Evolutionary conservation across 2,329 filamentous ascomycete genomes (phyloP).

Genomic region (Fusarium veterinarium): DNA sequence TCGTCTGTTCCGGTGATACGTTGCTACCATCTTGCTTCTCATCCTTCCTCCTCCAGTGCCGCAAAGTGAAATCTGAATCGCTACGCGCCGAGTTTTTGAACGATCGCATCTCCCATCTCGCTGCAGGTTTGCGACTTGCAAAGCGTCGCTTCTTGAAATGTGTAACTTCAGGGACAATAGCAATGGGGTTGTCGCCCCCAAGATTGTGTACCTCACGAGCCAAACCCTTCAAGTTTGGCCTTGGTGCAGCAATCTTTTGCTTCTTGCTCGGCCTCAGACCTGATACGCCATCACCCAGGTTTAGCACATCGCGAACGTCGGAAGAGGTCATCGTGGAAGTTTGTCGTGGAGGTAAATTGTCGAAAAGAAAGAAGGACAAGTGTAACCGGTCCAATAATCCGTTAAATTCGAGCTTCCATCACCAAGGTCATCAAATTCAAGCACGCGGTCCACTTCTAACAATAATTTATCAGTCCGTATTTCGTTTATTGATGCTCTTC

Average conservation of each 20-base stretch:
- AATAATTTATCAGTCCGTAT: background rate
- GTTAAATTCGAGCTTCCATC: constrained; percentile 38
- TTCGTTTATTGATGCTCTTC: constrained; percentile 4
- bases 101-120: constrained; percentile 73
- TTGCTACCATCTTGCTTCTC: constrained; percentile 54
- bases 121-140: constrained; percentile 65
- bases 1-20: constrained; percentile 46
- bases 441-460: background rate
- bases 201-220: constrained; percentile 74
- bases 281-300: constrained; percentile 71
- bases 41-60: constrained; percentile 82
- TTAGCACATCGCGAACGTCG: constrained; percentile 90
- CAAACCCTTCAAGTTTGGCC: constrained; percentile 70
- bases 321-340: constrained; percentile 72
- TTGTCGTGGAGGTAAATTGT: constrained; percentile 14
- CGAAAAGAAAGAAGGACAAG: background rate
- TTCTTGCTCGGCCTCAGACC: constrained; percentile 76
- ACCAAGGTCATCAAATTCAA: constrained; percentile 30
- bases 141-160: constrained; percentile 70
- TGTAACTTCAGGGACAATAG: constrained; percentile 70
- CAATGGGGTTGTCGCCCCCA: constrained; percentile 74
- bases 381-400: constrained; percentile 5
- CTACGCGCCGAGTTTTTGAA: constrained; percentile 83
- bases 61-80: constrained; percentile 74
- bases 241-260: constrained; percentile 72